Base-by-base conservation (phyloP, 2,329 filamentous ascomycete species). In the Botrytis aclada region DNA sequence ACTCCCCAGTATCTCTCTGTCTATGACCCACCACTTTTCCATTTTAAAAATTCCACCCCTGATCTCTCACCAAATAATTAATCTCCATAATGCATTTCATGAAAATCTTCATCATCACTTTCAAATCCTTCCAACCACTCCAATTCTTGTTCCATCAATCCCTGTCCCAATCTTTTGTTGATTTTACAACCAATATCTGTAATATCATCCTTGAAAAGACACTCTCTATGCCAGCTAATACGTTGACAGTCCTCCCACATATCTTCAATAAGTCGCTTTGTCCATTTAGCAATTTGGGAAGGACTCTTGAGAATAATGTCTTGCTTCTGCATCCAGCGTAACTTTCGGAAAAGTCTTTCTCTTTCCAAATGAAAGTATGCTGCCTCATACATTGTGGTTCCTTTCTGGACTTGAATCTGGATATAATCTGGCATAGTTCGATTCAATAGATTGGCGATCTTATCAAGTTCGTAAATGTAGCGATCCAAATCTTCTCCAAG, bases 321-420 rank as follows among this genome's bases (percentile, higher is more conserved):
- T 56, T 72, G 71, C 37, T 51, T 69, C 32, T 70, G 66, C 43
- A 70, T 62, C 71, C 71, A 72, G 29, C 65, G 54, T 60, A 72
- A 37, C n/a, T 70, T 72, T 20, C 29, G 45, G 34, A 72, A 72
- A 41, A 70, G 66, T 16, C 12, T 37, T 39, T 63, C 71, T 45
- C 71, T 63, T 2, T 41, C 7, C 34, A 63, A 22, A 45, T 54
- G 22, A 39, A 39, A 32, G 45, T 56, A 72, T 32, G 65, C 66
- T 45, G n/a, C 32, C n/a, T 63, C 56, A 39, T 63, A 72, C 71
- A 70, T 39, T n/a, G 71, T 72, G 37, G 47, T 39, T 43, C 65
- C 65, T 56, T 69, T 69, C 20, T 51, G 37, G 5, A 72, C 4
- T 25, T 54, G 41, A 56, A 72, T 70, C 37, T 47, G 34, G 32